Evolutionary conservation across 768 basidiomycete species (phyloP).

Genomic region (Termitomyces sp.): DNA sequence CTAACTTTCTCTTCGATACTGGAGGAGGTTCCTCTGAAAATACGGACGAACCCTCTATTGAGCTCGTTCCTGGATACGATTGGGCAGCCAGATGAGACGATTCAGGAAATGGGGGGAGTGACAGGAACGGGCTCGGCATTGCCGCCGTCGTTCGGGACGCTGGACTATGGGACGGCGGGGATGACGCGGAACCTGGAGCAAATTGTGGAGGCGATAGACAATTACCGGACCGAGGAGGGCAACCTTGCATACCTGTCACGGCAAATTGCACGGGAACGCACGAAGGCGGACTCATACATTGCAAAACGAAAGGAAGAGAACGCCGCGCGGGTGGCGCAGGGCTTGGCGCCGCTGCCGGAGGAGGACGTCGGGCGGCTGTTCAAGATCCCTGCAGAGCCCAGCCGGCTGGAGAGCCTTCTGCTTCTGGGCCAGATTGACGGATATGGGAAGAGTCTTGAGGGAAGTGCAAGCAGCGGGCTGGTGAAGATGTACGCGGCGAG

Average conservation of each 20-base stretch:
- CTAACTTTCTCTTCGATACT: slow-evolving; percentile 84
- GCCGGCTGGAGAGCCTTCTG: slow-evolving; percentile 81
- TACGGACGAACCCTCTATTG: slow-evolving; percentile 77
- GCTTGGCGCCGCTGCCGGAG: slow-evolving; percentile 80
- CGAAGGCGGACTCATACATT: slow-evolving; percentile 72
- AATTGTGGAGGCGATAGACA: slow-evolving; percentile 80
- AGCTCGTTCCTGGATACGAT: slow-evolving; percentile 73
- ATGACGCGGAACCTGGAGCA: slow-evolving; percentile 76
- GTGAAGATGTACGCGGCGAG: slow-evolving; percentile 84
- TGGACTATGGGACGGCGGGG: slow-evolving; percentile 67
- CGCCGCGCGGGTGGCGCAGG: slow-evolving; percentile 68
- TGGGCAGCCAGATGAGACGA: slow-evolving; percentile 37
- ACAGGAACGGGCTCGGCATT: slow-evolving; percentile 34
- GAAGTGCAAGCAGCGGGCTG: slow-evolving; percentile 54
- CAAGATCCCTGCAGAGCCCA: slow-evolving; percentile 86
- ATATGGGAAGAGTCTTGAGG: slow-evolving; percentile 71
- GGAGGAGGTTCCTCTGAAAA: slow-evolving; percentile 78
- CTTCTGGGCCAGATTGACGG: slow-evolving; percentile 85
- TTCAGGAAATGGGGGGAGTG: slow-evolving; percentile 33
- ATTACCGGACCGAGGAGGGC: slow-evolving; percentile 85
- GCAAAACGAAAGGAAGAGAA: slow-evolving; percentile 91
- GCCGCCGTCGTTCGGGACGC: slow-evolving; percentile 56
- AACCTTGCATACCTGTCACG: slow-evolving; percentile 85
- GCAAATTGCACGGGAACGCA: slow-evolving; percentile 83
- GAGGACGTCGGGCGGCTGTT: slow-evolving; percentile 81